phyloP scores from a whole-genome alignment of 2,329 filamentous ascomycete genomes.

The Fusarium sp. region DNA sequence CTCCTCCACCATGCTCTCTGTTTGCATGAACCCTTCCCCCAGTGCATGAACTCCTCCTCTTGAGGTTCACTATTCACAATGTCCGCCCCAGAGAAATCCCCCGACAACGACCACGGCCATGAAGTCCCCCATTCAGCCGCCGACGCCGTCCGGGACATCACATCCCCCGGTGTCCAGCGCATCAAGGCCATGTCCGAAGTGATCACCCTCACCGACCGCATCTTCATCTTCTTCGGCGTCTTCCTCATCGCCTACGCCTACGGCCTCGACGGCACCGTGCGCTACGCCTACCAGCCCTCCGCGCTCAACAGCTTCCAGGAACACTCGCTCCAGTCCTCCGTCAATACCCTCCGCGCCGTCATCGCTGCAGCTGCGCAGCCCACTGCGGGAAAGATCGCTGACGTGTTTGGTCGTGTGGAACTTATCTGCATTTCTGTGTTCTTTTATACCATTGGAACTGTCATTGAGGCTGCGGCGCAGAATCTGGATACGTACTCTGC shows the following conservation, averaged over 20 bases:
- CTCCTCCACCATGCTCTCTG: not conserved
- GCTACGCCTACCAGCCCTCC: slow-evolving; percentile 65
- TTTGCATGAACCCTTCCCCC: not conserved
- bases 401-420: slow-evolving; percentile 72
- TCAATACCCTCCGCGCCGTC: slow-evolving; percentile 67
- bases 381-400: slow-evolving; percentile 69
- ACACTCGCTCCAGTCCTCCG: slow-evolving; percentile 67
- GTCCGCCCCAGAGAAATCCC: slow-evolving; percentile 15
- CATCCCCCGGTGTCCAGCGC: slow-evolving; percentile 66
- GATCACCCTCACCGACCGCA: slow-evolving; percentile 62
- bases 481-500: slow-evolving; percentile 63
- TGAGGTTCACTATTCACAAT: not conserved
- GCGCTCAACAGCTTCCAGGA: slow-evolving; percentile 61
- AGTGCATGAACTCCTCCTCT: not conserved
- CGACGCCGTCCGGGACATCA: slow-evolving; percentile 46
- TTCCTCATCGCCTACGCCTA: slow-evolving; percentile 74
- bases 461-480: slow-evolving; percentile 64
- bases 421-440: slow-evolving; percentile 65
- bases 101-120: slow-evolving; percentile 4
- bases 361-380: slow-evolving; percentile 70
- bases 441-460: slow-evolving; percentile 68
- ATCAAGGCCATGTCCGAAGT: slow-evolving; percentile 66
- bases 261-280: slow-evolving; percentile 67
- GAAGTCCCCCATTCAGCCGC: slow-evolving; percentile 28
- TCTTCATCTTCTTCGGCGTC: slow-evolving; percentile 68